phyloP scores from a whole-genome alignment of 306 rosid species.

The Castanea sativa region DNA sequence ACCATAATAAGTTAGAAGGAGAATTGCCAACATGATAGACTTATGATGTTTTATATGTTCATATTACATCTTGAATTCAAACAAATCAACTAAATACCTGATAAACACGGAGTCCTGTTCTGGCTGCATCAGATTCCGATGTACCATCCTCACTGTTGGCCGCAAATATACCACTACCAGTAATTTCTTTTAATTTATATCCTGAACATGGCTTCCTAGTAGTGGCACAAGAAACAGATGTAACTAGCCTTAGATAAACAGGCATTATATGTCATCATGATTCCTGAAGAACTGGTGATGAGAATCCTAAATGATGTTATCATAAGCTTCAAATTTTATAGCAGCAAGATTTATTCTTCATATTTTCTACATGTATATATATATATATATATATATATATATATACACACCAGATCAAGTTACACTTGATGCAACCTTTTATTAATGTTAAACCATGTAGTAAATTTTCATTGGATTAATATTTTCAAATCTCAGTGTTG shows the following conservation, averaged over 20 bases:
- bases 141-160: conserved; percentile 39
- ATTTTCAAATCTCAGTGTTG: no score
- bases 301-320: not conserved
- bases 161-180: conserved; percentile 67
- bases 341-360: not conserved
- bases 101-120: conserved; percentile 56
- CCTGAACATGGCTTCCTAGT: conserved; percentile 75
- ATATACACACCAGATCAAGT: no score
- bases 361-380: no score
- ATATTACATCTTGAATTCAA: not conserved
- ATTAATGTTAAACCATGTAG: no score
- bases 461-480: no score
- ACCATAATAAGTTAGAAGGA: not conserved
- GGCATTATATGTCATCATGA: not conserved
- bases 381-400: no score
- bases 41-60: not conserved
- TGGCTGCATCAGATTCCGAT: conserved; percentile 43
- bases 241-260: not conserved
- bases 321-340: not conserved
- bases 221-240: conserved; percentile 1
- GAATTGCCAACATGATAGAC: not conserved
- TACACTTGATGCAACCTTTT: no score
- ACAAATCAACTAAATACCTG: conserved; percentile 43
- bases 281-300: not conserved
- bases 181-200: conserved; percentile 65